phyloP scores from a whole-genome alignment of 441 rosid genomes.

The Melastoma candidum region DNA sequence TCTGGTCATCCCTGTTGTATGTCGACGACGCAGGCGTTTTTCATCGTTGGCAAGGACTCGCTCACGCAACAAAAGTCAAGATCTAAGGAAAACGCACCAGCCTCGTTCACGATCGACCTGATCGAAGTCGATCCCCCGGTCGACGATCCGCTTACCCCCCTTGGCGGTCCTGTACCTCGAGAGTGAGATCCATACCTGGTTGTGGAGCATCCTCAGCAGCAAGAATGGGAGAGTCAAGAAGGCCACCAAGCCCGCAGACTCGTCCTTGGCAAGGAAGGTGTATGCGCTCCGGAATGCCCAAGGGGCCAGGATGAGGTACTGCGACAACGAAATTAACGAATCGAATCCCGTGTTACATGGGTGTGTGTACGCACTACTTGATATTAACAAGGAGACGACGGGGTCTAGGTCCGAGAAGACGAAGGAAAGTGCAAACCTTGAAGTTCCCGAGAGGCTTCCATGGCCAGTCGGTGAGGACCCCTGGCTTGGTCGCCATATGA shows the following conservation, averaged over 20 bases:
- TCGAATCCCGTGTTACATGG: too few species aligned
- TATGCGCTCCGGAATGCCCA: neutral
- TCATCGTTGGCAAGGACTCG: too few species aligned
- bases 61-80: too few species aligned
- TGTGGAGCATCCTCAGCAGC: conserved; percentile 38
- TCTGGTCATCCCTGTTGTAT: conserved; percentile 25
- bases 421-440: conserved; percentile 25
- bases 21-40: neutral
- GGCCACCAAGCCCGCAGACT: neutral
- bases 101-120: conserved; percentile 50
- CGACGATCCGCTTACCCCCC: conserved; percentile 38
- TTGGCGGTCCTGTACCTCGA: conserved; percentile 48
- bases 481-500: conserved; percentile 44
- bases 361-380: too few species aligned
- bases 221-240: neutral
- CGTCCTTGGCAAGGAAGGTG: neutral
- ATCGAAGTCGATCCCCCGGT: conserved; percentile 41
- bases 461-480: conserved; percentile 54
- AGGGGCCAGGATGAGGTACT: conserved; percentile 4
- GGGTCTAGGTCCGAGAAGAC: neutral
- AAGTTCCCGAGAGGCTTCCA: conserved; percentile 52
- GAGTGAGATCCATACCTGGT: conserved; percentile 52
- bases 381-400: too few species aligned
- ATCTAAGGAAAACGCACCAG: conserved; percentile 19
- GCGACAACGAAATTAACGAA: too few species aligned